Conservation (phyloP, 2,329 filamentous ascomycete genomes). For the Alternaria sp. region DNA sequence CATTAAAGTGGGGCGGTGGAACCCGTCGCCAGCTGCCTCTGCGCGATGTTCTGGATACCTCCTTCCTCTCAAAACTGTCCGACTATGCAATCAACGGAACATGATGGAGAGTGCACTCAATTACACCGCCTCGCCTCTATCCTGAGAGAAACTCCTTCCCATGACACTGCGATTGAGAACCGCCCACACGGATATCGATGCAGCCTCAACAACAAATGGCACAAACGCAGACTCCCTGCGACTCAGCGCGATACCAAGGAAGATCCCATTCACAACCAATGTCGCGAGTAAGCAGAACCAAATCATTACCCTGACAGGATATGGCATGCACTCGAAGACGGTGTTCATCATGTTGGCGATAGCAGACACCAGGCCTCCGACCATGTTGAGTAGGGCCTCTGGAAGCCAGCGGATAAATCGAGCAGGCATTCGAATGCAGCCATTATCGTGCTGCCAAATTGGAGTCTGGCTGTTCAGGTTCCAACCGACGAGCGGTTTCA, state of each 20-base stretch:
- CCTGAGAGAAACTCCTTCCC: too few species aligned
- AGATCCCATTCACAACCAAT: fast-evolving
- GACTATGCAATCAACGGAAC: too few species aligned
- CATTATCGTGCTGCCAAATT: background rate
- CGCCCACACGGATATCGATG: background rate
- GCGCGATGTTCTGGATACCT: background rate
- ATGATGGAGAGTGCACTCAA: too few species aligned
- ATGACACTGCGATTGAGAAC: background rate
- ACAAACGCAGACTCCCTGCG: background rate
- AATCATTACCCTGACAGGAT: background rate
- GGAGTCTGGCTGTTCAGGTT: background rate
- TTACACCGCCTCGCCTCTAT: too few species aligned
- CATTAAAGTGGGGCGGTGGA: background rate
- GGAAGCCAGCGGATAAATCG: background rate
- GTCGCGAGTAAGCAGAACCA: background rate
- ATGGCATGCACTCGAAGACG: background rate
- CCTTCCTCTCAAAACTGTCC: too few species aligned
- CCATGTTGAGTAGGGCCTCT: background rate
- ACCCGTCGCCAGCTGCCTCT: background rate
- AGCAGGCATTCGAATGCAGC: background rate
- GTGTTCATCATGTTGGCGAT: background rate
- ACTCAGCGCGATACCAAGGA: background rate
- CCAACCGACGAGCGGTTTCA: background rate
- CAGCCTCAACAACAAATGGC: background rate
- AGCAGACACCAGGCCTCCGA: background rate